Evolutionary conservation across 2,329 filamentous ascomycete species (phyloP).

Genomic region (Clonostachys byssicola): DNA sequence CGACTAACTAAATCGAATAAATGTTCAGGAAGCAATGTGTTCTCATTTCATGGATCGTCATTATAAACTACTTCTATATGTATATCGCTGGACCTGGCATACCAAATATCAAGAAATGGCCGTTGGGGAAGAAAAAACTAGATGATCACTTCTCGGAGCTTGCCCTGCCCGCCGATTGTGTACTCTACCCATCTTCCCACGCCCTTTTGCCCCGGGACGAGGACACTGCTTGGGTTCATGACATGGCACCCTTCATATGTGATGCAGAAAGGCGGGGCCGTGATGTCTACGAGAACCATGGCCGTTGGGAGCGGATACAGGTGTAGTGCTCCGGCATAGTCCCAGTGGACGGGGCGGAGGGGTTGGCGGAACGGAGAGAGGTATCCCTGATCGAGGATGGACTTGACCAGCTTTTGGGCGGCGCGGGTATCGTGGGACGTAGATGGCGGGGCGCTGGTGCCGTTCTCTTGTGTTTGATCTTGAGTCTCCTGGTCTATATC

Average conservation of each 20-base stretch:
- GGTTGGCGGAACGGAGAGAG: slow-evolving; percentile 82
- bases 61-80: no score
- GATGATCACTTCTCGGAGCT: slow-evolving; percentile 58
- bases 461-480: neutral
- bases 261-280: slow-evolving; percentile 76
- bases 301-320: slow-evolving; percentile 87
- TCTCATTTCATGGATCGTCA: no score
- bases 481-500: slow-evolving; percentile 25
- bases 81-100: no score
- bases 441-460: slow-evolving; percentile 5
- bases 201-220: slow-evolving; percentile 64
- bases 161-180: slow-evolving; percentile 61
- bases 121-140: slow-evolving; percentile 17
- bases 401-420: slow-evolving; percentile 81
- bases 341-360: slow-evolving; percentile 83
- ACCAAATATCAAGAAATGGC: no score
- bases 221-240: slow-evolving; percentile 81
- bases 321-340: slow-evolving; percentile 70
- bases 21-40: no score
- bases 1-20: no score
- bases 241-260: slow-evolving; percentile 96
- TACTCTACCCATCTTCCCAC: slow-evolving; percentile 86
- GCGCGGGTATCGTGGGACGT: slow-evolving; percentile 43
- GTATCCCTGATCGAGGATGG: slow-evolving; percentile 84
- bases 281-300: slow-evolving; percentile 77